These are phyloP conservation scores for Saccharomyces jurei DNA, from an alignment of 805 yeast species.

Conservation along the genomic window DNA sequence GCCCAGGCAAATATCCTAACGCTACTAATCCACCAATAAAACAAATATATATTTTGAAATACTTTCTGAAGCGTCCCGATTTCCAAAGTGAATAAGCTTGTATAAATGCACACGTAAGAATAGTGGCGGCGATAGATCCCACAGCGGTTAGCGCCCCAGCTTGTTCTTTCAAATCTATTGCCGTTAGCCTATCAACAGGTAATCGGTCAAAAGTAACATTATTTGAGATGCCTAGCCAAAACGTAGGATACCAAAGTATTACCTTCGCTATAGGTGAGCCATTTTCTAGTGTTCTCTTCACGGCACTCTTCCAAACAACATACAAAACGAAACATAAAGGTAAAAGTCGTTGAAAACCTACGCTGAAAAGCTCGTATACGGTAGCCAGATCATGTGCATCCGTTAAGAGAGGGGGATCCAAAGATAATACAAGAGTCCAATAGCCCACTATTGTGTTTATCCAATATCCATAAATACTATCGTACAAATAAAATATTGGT, in stretches of 20 bases:
- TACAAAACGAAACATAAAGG: conserved; percentile 68
- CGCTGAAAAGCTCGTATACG: conserved; percentile 55
- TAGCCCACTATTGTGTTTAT: conserved; percentile 55
- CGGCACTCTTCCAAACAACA: conserved; percentile 56
- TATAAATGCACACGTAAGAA: conserved; percentile 49
- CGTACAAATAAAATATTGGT: conserved; percentile 48
- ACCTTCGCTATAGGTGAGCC: conserved; percentile 36
- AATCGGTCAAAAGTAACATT: conserved; percentile 82
- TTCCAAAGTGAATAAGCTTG: conserved; percentile 80
- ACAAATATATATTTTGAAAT: conserved; percentile 44
- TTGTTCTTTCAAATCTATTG: conserved; percentile 60
- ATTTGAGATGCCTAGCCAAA: conserved; percentile 79
- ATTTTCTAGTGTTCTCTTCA: conserved; percentile 41
- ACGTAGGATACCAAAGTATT: conserved; percentile 61
- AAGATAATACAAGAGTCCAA: conserved; percentile 70
- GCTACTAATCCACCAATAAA: conserved; percentile 38
- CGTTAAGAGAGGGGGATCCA: conserved; percentile 69
- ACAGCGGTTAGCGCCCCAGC: conserved; percentile 72
- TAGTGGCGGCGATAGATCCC: conserved; percentile 37
- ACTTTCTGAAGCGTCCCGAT: conserved; percentile 58
- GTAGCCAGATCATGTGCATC: conserved; percentile 44
- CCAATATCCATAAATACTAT: conserved; percentile 52
- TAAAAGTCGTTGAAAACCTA: conserved; percentile 64
- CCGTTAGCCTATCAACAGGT: conserved; percentile 78
- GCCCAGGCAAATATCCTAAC: conserved; percentile 49